Evolutionary conservation across 441 rosid species (phyloP), one percentile per base, ranked within the genome.

Genomic region (Bruguiera hainesii): DNA sequence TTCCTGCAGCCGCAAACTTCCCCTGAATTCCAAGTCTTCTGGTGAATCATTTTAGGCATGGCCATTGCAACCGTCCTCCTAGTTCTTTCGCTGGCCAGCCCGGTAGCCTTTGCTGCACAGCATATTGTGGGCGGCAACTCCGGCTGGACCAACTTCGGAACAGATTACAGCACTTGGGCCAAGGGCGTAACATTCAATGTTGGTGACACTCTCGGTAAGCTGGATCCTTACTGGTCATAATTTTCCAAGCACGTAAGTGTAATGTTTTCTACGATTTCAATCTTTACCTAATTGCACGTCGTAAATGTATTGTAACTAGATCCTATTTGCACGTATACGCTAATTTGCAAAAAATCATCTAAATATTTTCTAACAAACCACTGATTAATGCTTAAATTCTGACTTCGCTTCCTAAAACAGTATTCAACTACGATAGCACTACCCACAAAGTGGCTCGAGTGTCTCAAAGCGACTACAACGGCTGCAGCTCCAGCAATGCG

Each of bases 381-480:
- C 25, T 52, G 56, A 8, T 20, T 52, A 52, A 20, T 53, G 21
- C 4, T 53, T 21, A 20, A 13, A 13, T 53, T 53, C 20, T 13
- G 4, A 0, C 37, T 19, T 16, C 13, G 1, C 48, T 11, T 13
- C 16, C 5, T 42, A 42, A 42, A 42, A 15, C 68, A 91, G 98
- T 76, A 72, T 91, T 91, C 80, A 66, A 1, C 1, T 91, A 91
- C 39, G 78, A 51, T 19, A 3, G 70, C 30, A 1, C 29, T 25
- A 23, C n/a, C 15, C 96, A 91, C 75, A 8, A 31, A 18, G 79
- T 92, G 55, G 76, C 79, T 0, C 79, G 67, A 63, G 93, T 89
- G n/a, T 62, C 61, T 23, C n/a, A 84, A 75, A 70, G 61, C 7
- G 85, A 73, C 23, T 89, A 82, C 62, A 68, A 70, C 46, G 55